phyloP scores from a whole-genome alignment of 1,284 basidiomycete genomes.

The Pseudozyma pruni region DNA sequence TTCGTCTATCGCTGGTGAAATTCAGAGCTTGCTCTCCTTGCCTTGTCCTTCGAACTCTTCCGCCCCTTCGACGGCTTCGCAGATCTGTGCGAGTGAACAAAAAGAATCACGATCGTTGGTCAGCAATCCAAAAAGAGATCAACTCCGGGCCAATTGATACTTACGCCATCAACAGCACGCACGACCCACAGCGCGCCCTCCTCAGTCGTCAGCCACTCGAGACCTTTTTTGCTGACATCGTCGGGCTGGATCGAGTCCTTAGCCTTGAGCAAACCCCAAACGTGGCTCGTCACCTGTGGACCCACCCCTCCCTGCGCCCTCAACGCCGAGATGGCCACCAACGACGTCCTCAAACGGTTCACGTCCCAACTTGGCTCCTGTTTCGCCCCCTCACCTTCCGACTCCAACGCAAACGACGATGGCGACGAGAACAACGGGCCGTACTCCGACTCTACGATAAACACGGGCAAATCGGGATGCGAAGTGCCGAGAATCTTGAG shows the following conservation, averaged over 20 bases:
- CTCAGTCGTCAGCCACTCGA: slow-evolving; percentile 82
- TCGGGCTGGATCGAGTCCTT: slow-evolving; percentile 65
- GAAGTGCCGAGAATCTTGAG: slow-evolving; percentile 85
- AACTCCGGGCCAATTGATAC: slow-evolving; percentile 6
- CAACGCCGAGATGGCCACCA: slow-evolving; percentile 89
- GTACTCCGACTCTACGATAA: slow-evolving; percentile 91
- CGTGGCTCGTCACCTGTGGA: slow-evolving; percentile 89
- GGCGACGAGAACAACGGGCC: slow-evolving; percentile 81
- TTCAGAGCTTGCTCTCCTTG: slow-evolving; percentile 43
- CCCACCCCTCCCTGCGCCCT: slow-evolving; percentile 86
- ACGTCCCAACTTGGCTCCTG: slow-evolving; percentile 72
- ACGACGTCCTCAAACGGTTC: slow-evolving; percentile 84
- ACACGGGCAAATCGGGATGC: slow-evolving; percentile 75
- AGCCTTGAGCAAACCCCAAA: slow-evolving; percentile 91
- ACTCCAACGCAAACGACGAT: slow-evolving; percentile 71
- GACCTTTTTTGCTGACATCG: slow-evolving; percentile 73
- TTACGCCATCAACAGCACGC: slow-evolving; percentile 77
- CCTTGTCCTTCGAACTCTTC: slow-evolving; percentile 47
- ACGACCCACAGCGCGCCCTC: slow-evolving; percentile 93
- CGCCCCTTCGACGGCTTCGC: slow-evolving; percentile 54
- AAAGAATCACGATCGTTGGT: background rate
- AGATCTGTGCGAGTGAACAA: slow-evolving; percentile 34
- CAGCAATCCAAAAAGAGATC: background rate
- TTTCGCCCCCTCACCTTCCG: slow-evolving; percentile 53
- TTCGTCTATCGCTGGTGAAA: background rate